phyloP scores from a whole-genome alignment of 148 eudicot species.

The Vaccinium vitisidaea region DNA sequence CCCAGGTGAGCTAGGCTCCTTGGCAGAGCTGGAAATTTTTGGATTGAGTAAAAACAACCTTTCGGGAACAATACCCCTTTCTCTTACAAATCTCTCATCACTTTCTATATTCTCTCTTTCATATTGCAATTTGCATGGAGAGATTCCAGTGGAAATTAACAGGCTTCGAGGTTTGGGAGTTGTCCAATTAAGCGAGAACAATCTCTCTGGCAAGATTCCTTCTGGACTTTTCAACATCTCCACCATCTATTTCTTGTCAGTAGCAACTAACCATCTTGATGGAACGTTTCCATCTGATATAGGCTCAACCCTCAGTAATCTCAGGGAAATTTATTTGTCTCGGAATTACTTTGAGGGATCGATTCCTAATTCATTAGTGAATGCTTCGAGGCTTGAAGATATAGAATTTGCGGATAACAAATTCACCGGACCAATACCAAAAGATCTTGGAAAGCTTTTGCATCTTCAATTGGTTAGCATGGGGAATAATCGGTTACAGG shows the following conservation, averaged over 20 bases:
- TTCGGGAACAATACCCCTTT: neutral
- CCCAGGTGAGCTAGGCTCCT: neutral
- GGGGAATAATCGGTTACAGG: neutral
- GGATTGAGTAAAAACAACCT: rapidly evolving
- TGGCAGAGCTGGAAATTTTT: neutral
- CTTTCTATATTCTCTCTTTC: rapidly evolving
- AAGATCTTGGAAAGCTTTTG: neutral
- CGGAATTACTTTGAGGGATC: neutral
- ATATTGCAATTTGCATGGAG: neutral
- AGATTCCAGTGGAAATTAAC: neutral
- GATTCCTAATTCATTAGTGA: neutral
- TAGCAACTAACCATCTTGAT: neutral
- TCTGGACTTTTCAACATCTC: neutral
- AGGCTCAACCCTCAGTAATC: neutral
- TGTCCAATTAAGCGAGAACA: rapidly evolving
- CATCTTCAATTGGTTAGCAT: rapidly evolving
- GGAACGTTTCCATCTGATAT: neutral
- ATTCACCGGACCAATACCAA: neutral
- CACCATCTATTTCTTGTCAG: neutral
- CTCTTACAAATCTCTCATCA: neutral
- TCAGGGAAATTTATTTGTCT: rapidly evolving
- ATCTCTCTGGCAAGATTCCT: neutral
- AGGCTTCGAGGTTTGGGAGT: neutral
- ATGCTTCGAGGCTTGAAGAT: neutral
- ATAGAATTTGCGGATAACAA: neutral